Evolutionary conservation across 169 alveolate genomes (phyloP).

Genomic region (Perkinsus marinus): DNA sequence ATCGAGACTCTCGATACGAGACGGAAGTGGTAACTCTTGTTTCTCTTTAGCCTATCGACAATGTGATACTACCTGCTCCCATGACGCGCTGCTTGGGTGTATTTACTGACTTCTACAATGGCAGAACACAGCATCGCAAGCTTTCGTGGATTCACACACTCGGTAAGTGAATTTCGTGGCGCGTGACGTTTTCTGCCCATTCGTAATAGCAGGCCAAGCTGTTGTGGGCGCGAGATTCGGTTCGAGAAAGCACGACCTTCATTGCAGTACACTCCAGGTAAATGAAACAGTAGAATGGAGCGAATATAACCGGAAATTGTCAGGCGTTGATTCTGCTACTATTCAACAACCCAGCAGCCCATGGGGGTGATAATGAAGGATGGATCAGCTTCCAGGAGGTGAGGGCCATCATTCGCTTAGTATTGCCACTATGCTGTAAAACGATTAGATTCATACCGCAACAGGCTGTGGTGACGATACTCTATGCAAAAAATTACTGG

Average conservation of each 20-base stretch:
- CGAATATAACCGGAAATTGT: not conserved
- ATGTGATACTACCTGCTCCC: conserved; percentile 28
- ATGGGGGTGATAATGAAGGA: not conserved
- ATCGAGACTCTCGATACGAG: too few relatives aligned
- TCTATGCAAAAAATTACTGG: conserved; percentile 25
- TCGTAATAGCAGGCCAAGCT: conserved; percentile 18
- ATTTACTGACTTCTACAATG: conserved; percentile 36
- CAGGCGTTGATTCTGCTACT: conserved; percentile 51
- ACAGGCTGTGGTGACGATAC: not conserved
- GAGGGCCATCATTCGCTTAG: not conserved
- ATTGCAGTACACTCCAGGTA: conserved; percentile 27
- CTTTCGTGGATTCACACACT: conserved; percentile 62
- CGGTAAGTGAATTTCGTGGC: conserved; percentile 31
- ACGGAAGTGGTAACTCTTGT: not conserved
- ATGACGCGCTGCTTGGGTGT: conserved; percentile 24
- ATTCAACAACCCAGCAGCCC: conserved; percentile 28
- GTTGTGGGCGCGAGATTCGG: conserved; percentile 22
- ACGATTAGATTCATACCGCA: not conserved
- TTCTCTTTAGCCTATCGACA: conserved; percentile 5
- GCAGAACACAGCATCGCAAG: conserved; percentile 53
- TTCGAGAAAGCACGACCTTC: conserved; percentile 24
- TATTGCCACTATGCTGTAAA: not conserved
- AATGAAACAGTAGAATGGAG: not conserved
- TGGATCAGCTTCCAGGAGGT: not conserved
- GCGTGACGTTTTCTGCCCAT: not conserved